Evolutionary conservation across 1,284 basidiomycete genomes (phyloP).

Genomic region (Clitocybe nebularis): DNA sequence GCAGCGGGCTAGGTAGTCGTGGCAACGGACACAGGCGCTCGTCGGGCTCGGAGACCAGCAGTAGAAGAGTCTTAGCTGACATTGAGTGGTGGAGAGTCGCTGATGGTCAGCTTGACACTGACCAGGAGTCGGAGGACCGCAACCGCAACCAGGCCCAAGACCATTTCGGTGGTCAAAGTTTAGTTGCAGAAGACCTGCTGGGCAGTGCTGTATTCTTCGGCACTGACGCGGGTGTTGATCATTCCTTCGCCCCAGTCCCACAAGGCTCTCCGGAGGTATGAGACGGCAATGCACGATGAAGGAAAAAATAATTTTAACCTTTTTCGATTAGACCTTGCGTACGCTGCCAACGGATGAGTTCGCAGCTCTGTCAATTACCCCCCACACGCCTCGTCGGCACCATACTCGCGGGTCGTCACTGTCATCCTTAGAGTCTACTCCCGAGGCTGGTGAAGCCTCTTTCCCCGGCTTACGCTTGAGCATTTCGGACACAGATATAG

Average conservation of each 20-base stretch:
- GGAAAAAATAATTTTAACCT: constrained; percentile 14
- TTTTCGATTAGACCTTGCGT: constrained; percentile 23
- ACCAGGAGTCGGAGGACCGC: constrained; percentile 36
- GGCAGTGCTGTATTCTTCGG: constrained; percentile 20
- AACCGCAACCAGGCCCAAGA: constrained; percentile 28
- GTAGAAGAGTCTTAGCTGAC: constrained; percentile 71
- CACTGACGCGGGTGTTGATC: constrained; percentile 28
- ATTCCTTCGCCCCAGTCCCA: constrained; percentile 14
- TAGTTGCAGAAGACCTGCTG: constrained; percentile 20
- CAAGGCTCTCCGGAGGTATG: constrained; percentile 18
- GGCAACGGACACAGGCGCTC: constrained; percentile 53
- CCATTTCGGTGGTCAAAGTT: constrained; percentile 23
- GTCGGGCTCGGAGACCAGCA: constrained; percentile 58
- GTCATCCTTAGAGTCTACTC: constrained; percentile 57
- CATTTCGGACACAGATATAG: constrained; percentile 29
- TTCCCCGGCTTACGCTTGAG: constrained; percentile 39
- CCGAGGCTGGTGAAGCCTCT: constrained; percentile 37
- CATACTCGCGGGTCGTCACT: constrained; percentile 43
- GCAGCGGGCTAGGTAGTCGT: constrained; percentile 24
- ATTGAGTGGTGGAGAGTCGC: constrained; percentile 81
- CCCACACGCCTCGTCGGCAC: constrained; percentile 44
- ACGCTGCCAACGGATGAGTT: constrained; percentile 39
- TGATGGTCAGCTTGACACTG: constrained; percentile 58
- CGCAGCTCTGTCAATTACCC: constrained; percentile 48
- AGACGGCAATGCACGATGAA: constrained; percentile 7